Conservation (phyloP, 306 rosid genomes). For the Lotus japonicus region DNA sequence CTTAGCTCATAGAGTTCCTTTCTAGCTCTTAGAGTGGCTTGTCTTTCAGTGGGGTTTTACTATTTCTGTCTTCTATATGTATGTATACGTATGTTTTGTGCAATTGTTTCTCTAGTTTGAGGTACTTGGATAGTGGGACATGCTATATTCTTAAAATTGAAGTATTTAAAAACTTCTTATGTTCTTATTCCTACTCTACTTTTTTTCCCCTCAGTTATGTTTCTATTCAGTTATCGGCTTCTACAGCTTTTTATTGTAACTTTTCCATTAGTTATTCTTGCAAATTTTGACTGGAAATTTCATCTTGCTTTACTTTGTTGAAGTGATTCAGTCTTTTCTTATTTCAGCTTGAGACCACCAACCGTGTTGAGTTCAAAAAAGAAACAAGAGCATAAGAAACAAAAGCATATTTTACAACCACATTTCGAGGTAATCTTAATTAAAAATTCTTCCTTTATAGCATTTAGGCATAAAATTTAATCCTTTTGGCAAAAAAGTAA, state of each 20-base stretch:
- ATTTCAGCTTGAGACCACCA: constrained; percentile 62
- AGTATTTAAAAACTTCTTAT: too few relatives aligned
- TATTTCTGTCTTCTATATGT: too few relatives aligned
- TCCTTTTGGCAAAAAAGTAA: background rate
- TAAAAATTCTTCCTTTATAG: constrained; percentile 5
- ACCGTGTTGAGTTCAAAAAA: constrained; percentile 29
- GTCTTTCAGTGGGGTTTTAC: too few relatives aligned
- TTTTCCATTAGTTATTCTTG: too few relatives aligned
- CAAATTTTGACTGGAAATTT: background rate
- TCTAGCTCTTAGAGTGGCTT: background rate
- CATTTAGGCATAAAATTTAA: constrained; percentile 3
- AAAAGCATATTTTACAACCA: constrained; percentile 43
- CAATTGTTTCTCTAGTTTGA: too few relatives aligned
- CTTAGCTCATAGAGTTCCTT: background rate
- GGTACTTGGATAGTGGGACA: too few relatives aligned
- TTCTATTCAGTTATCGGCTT: too few relatives aligned
- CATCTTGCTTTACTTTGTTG: constrained; percentile 4
- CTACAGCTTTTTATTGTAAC: too few relatives aligned
- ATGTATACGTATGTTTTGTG: too few relatives aligned
- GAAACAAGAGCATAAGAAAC: constrained; percentile 53
- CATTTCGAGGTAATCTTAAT: constrained; percentile 47
- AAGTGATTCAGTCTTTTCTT: constrained; percentile 14
- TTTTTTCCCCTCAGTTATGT: background rate
- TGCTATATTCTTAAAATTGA: too few relatives aligned
- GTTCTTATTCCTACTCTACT: too few relatives aligned